Evolutionary conservation across 192 early-diverging fungal species (phyloP).

Genomic region (Powellomyces hirtus): DNA sequence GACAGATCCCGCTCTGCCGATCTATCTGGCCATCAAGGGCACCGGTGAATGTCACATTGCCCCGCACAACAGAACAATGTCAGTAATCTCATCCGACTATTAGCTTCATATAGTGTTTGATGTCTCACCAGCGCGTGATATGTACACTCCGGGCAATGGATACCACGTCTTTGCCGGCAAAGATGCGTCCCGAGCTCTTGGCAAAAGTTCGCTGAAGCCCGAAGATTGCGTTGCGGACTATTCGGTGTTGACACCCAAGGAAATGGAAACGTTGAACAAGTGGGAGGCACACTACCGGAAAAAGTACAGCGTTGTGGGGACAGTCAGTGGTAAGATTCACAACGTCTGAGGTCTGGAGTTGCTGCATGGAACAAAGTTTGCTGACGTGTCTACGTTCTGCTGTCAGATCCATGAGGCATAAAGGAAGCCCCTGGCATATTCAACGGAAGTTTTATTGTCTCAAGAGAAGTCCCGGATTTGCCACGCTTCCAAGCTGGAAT

Average conservation of each 20-base stretch:
- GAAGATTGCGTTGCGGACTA: slow-evolving; percentile 76
- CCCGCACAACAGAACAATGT: not conserved
- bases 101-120: slow-evolving; percentile 60
- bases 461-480: no score
- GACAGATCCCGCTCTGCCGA: slow-evolving; percentile 48
- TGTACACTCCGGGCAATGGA: slow-evolving; percentile 66
- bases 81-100: no score
- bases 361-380: no score
- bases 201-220: slow-evolving; percentile 60
- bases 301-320: slow-evolving; percentile 65
- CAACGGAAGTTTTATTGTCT: no score
- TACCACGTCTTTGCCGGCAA: slow-evolving; percentile 80
- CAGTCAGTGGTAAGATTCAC: no score
- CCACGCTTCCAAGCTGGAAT: no score
- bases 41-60: slow-evolving; percentile 34
- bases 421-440: no score
- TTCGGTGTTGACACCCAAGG: slow-evolving; percentile 62
- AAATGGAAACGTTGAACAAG: slow-evolving; percentile 65
- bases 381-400: no score
- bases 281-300: slow-evolving; percentile 69
- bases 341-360: no score
- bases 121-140: slow-evolving; percentile 59
- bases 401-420: no score
- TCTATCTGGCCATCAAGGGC: slow-evolving; percentile 85
- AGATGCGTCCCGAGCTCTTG: slow-evolving; percentile 74